Evolutionary conservation across 108 stramenopile genomes (phyloP).

Genomic region (Discostella pseudostelligera): DNA sequence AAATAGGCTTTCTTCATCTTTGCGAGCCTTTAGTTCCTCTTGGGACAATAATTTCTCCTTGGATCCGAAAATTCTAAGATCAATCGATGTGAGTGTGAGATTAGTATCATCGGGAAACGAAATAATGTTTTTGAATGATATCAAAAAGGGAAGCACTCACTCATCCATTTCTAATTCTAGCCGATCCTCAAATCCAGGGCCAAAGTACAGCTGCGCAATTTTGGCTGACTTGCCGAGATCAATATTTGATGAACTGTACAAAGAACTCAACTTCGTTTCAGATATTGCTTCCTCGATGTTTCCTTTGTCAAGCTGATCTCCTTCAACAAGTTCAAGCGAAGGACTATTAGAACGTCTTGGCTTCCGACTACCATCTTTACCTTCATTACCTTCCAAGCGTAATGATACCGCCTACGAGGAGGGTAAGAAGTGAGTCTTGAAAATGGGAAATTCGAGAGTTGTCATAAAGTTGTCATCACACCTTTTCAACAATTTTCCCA

Average conservation of each 20-base stretch:
- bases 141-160: constrained; percentile 35
- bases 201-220: constrained; percentile 80
- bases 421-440: constrained; percentile 5
- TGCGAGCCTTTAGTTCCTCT: constrained; percentile 50
- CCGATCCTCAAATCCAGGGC: constrained; percentile 83
- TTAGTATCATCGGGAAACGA: background rate
- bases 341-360: constrained; percentile 18
- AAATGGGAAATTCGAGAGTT: background rate
- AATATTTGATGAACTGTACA: constrained; percentile 47
- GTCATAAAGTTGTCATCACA: constrained; percentile 10
- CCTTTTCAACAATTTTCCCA: constrained; percentile 81
- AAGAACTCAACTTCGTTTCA: constrained; percentile 54
- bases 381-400: constrained; percentile 12
- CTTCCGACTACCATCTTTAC: background rate
- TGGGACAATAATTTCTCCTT: constrained; percentile 41
- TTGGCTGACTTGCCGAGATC: constrained; percentile 28
- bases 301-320: constrained; percentile 50
- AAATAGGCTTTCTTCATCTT: constrained; percentile 59
- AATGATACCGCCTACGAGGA: constrained; percentile 35
- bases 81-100: background rate
- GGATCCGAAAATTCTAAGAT: constrained; percentile 33
- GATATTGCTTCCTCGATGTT: constrained; percentile 59
- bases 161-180: constrained; percentile 83
- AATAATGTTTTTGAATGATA: background rate
- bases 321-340: constrained; percentile 51